phyloP scores from a whole-genome alignment of 805 yeast genomes.

The Saturnispora kantuleensis region DNA sequence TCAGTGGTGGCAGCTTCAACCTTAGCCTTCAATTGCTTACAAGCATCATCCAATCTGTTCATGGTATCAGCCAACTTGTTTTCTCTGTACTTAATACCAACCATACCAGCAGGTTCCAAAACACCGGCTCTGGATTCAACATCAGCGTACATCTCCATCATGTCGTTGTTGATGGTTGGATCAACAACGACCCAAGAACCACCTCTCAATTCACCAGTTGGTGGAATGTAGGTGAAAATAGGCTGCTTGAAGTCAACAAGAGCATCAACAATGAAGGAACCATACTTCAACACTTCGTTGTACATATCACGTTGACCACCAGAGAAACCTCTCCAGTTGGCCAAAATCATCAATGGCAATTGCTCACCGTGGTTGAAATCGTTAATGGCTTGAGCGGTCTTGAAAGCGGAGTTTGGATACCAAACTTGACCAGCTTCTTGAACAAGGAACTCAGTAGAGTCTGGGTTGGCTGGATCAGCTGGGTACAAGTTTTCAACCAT shows the following conservation, averaged over 20 bases:
- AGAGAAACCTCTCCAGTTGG: constrained; percentile 99
- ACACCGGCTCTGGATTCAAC: constrained; percentile 95
- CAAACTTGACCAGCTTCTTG: constrained; percentile 99
- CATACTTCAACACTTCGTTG: constrained; percentile 94
- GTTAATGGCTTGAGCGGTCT: constrained; percentile 96
- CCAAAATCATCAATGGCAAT: constrained; percentile 92
- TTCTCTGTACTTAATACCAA: constrained; percentile 94
- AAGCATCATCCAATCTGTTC: constrained; percentile 76
- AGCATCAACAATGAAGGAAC: constrained; percentile 95
- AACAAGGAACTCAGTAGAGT: constrained; percentile 73
- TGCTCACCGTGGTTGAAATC: constrained; percentile 98
- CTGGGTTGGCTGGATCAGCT: constrained; percentile 98
- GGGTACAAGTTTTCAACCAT: constrained; percentile 83
- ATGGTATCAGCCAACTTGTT: constrained; percentile 86
- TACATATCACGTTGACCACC: constrained; percentile 99
- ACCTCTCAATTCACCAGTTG: constrained; percentile 97
- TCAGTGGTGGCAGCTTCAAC: constrained; percentile 41
- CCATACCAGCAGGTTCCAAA: constrained; percentile 98
- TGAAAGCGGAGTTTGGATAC: constrained; percentile 98
- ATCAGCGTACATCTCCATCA: constrained; percentile 99
- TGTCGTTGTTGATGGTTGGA: constrained; percentile 91
- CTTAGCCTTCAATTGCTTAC: constrained; percentile 56
- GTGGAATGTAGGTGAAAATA: constrained; percentile 93
- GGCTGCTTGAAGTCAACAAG: constrained; percentile 95
- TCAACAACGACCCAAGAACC: constrained; percentile 99